Evolutionary conservation across 1,284 basidiomycete species (phyloP), one percentile per base, ranked within the genome.

Genomic region (Grifola frondosa): DNA sequence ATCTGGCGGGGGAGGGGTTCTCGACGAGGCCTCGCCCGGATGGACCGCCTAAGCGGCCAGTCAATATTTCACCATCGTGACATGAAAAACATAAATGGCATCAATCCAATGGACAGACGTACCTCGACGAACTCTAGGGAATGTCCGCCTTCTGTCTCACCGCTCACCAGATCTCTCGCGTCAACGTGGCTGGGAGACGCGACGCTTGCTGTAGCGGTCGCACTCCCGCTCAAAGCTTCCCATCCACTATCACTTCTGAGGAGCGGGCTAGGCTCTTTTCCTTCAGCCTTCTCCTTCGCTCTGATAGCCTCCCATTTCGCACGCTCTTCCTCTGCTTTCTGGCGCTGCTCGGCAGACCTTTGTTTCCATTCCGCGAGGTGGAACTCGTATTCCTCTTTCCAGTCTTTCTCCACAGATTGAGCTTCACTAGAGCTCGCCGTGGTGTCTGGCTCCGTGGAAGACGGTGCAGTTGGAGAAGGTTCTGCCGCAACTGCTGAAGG

Each of bases 241-340:
- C 73, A 78, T n/a, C 75, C 75, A 43, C 71, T 68, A 40, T 71
- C 69, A 29, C 72, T 65, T 67, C 70, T 38, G 11, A n/a, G 24
- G 29, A 33, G 40, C 30, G 36, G 26, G 31, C 44, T 47, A 25
- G 60, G 53, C 39, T 62, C 61, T 45, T 54, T 56, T 26, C 44
- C 52, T 41, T 60, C 53, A 50, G 56, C 52, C 46, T 54, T 49
- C 56, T 66, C 64, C 43, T 65, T 72, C 52, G 60, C 69, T 60
- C 68, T 56, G 66, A 80, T 68, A 23, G 68, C 71, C 59, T 89
- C 88, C 80, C 88, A 88, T 45, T 75, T 69, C 32, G 76, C 74
- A n/a, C 88, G 80, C 58, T 84, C 81, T 46, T 72, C 75, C 64
- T 87, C 83, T 7, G 88, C 86, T 61, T 85, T 89, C 54, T 77